These are phyloP conservation scores for Carex parvula DNA, from an alignment of 176 grass and related monocot species.

Conservation along the genomic window DNA sequence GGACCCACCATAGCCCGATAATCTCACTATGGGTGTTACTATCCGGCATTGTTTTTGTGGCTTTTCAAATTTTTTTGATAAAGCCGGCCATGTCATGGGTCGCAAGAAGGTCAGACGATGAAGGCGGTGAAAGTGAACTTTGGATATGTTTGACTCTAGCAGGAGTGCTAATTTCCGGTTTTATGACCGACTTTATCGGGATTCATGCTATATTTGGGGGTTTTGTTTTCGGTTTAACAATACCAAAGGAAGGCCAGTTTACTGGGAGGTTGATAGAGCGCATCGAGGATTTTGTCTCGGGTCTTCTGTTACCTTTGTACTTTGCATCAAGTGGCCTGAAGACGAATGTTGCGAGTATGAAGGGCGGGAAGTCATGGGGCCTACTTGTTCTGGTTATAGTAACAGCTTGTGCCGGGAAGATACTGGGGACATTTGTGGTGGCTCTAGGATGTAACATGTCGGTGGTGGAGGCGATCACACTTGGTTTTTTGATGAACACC, in stretches of 20 bases:
- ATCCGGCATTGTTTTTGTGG: slow-evolving; percentile 53
- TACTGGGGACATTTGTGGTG: slow-evolving; percentile 48
- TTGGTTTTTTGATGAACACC: slow-evolving; percentile 77
- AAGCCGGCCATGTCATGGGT: slow-evolving; percentile 64
- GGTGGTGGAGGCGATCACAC: slow-evolving; percentile 42
- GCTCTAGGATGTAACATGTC: slow-evolving; percentile 67
- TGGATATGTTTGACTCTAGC: slow-evolving; percentile 55
- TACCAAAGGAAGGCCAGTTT: slow-evolving; percentile 70
- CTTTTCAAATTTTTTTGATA: slow-evolving; percentile 31
- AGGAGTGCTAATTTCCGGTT: slow-evolving; percentile 47
- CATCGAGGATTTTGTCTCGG: slow-evolving; percentile 72
- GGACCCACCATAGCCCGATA: slow-evolving; percentile 28
- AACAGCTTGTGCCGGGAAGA: slow-evolving; percentile 55
- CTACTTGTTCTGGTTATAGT: slow-evolving; percentile 54
- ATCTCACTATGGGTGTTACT: slow-evolving; percentile 68
- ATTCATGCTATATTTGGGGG: slow-evolving; percentile 89
- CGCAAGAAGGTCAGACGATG: slow-evolving; percentile 36
- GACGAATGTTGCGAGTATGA: slow-evolving; percentile 67
- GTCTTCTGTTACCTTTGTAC: slow-evolving; percentile 63
- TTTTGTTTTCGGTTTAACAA: slow-evolving; percentile 73
- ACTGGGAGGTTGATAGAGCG: slow-evolving; percentile 53
- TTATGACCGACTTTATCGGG: slow-evolving; percentile 70
- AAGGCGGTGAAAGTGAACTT: slow-evolving; percentile 28
- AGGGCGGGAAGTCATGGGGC: slow-evolving; percentile 46
- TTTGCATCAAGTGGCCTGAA: slow-evolving; percentile 83